Conservation (phyloP, 2,329 filamentous ascomycete genomes). For the Verticillium nubilum region DNA sequence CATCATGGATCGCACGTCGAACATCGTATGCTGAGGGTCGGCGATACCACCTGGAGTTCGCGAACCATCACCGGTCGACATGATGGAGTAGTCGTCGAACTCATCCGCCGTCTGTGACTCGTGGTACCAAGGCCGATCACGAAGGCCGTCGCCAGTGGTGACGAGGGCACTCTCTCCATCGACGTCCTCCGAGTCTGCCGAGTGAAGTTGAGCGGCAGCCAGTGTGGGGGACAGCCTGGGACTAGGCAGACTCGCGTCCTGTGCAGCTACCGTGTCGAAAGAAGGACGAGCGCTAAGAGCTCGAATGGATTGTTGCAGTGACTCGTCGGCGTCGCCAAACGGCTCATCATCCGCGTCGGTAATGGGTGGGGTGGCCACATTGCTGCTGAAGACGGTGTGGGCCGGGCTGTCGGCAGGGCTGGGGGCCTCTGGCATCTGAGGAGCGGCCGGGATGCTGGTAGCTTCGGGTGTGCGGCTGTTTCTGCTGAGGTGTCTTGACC, state of each 20-base stretch:
- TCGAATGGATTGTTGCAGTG: conserved; percentile 39
- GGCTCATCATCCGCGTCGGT: conserved; percentile 66
- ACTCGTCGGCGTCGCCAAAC: conserved; percentile 45
- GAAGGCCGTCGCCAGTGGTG: conserved; percentile 13
- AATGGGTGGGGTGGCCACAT: conserved; percentile 69
- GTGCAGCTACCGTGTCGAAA: conserved; percentile 66
- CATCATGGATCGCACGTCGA: conserved; percentile 81
- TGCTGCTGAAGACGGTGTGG: conserved; percentile 56
- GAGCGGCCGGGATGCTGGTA: conserved; percentile 33
- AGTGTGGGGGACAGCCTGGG: conserved; percentile 90
- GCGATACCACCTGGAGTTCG: conserved; percentile 20
- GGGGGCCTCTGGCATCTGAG: conserved; percentile 30
- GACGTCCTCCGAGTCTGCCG: conserved; percentile 34
- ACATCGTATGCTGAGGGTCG: conserved; percentile 40
- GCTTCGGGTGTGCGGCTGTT: conserved; percentile 40
- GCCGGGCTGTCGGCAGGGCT: conserved; percentile 51
- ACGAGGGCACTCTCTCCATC: conserved; percentile 32
- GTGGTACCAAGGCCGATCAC: conserved; percentile 24
- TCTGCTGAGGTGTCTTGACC: conserved; percentile 35
- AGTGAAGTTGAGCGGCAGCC: conserved; percentile 57
- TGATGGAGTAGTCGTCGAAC: conserved; percentile 21
- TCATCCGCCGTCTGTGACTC: conserved; percentile 37
- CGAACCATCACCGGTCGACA: conserved; percentile 5
- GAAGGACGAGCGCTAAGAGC: conserved; percentile 43
- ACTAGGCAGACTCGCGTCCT: conserved; percentile 90